Conservation (phyloP, 495 filamentous ascomycete genomes). For the Penicillium bialowiezense region DNA sequence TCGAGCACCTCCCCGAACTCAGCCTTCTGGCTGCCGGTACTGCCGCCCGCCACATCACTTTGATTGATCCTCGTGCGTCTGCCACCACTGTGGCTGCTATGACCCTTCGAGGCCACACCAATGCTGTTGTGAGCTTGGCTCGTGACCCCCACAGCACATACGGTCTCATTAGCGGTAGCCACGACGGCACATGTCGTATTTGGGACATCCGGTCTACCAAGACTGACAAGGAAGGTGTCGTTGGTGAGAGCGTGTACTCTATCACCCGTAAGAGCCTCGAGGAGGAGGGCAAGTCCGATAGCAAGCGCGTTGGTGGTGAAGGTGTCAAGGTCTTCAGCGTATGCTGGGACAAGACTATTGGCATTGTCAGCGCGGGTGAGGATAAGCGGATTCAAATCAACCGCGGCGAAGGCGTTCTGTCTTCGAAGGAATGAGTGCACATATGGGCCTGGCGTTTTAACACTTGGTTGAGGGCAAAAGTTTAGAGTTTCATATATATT, state of each 20-base stretch:
- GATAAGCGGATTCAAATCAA: conserved; percentile 94
- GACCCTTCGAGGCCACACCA: conserved; percentile 86
- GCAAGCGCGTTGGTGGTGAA: conserved; percentile 61
- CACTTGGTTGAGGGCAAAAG: conserved; percentile 35
- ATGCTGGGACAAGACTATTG: conserved; percentile 76
- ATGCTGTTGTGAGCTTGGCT: conserved; percentile 71
- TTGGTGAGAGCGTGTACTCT: conserved; percentile 77
- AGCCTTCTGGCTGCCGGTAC: conserved; percentile 82
- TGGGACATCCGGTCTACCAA: conserved; percentile 85
- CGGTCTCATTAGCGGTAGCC: conserved; percentile 74
- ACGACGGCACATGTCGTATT: conserved; percentile 86
- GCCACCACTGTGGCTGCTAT: conserved; percentile 72
- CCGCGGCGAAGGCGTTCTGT: conserved; percentile 52
- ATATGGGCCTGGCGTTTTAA: conserved; percentile 36
- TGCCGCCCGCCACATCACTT: conserved; percentile 78
- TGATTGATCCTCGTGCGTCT: conserved; percentile 81
- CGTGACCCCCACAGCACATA: conserved; percentile 71
- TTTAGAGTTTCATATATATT: conserved; percentile 16
- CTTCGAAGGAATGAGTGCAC: conserved; percentile 32
- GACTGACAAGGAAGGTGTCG: conserved; percentile 61
- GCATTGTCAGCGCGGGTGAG: conserved; percentile 89
- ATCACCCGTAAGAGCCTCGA: conserved; percentile 69
- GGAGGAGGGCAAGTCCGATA: conserved; percentile 47
- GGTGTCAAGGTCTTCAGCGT: conserved; percentile 90
- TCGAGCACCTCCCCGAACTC: conserved; percentile 64